Conservation (phyloP, 169 alveolate genomes). For the Plasmodium billcollinsi region DNA sequence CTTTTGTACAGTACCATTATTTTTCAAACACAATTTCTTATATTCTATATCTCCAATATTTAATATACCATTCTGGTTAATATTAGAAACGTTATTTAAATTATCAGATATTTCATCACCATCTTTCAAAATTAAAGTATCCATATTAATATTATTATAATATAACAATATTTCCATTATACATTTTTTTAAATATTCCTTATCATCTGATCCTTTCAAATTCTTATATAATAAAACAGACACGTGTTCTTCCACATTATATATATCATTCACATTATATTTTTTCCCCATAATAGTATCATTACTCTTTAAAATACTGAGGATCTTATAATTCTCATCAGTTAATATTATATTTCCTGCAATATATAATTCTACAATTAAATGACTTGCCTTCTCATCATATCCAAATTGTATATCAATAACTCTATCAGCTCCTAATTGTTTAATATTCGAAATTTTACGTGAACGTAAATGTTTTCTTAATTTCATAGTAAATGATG, state of each 20-base stretch:
- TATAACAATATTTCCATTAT: constrained; percentile 45
- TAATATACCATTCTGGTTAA: not conserved
- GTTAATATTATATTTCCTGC: constrained; percentile 95
- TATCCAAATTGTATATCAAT: constrained; percentile 93
- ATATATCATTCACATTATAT: constrained; percentile 37
- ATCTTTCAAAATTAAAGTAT: not conserved
- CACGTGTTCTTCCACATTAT: constrained; percentile 56
- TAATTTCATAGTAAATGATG: constrained; percentile 85
- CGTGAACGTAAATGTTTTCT: constrained; percentile 84
- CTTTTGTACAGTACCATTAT: not conserved
- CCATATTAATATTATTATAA: constrained; percentile 17
- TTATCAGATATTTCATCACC: constrained; percentile 4
- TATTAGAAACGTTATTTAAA: not conserved
- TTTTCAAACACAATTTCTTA: not conserved
- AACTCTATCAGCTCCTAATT: constrained; percentile 94
- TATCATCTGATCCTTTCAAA: constrained; percentile 27
- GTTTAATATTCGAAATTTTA: constrained; percentile 81
- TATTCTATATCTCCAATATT: not conserved
- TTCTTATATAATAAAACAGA: constrained; percentile 38
- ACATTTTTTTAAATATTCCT: constrained; percentile 56
- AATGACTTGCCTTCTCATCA: constrained; percentile 92
- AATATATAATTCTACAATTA: constrained; percentile 94
- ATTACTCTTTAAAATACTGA: constrained; percentile 82
- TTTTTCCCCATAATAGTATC: constrained; percentile 23
- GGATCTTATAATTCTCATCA: constrained; percentile 91